A percentile compares a stretch with the other conserved stretches of the same genome.
Conservation (phyloP, 106 monocot genomes). For the Chionographis japonica region DNA sequence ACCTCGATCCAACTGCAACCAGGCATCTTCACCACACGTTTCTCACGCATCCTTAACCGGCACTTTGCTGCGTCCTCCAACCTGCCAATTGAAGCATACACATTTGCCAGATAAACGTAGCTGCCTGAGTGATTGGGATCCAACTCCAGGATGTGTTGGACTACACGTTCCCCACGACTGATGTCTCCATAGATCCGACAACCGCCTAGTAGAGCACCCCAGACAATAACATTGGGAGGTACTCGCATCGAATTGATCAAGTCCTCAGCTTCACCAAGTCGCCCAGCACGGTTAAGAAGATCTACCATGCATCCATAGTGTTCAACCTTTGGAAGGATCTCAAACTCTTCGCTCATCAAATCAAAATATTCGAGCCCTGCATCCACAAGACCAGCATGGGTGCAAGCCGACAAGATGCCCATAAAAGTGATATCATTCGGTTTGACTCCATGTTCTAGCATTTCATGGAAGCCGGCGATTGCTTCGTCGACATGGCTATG, state of each 20-base stretch:
- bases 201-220: constrained; percentile 32
- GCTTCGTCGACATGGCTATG: constrained; percentile 19
- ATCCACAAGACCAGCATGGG: constrained; percentile 20
- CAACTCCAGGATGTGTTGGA: constrained; percentile 16
- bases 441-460: constrained; percentile 9
- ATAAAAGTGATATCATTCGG: constrained; percentile 34
- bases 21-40: constrained; percentile 18
- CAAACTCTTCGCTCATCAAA: constrained; percentile 26
- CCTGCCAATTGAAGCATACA: constrained; percentile 14
- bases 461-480: constrained; percentile 11
- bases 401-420: constrained; percentile 28
- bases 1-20: constrained; percentile 43
- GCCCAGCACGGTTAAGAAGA: constrained; percentile 29
- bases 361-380: constrained; percentile 18
- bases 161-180: constrained; percentile 17
- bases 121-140: constrained; percentile 21
- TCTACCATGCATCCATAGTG: constrained; percentile 38
- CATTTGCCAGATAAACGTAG: constrained; percentile 19
- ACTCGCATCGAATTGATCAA: constrained; percentile 25
- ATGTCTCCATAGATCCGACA: constrained; percentile 20
- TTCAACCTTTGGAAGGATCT: constrained; percentile 23
- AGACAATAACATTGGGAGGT: constrained; percentile 15
- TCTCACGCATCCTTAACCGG: constrained; percentile 22
- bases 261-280: constrained; percentile 26
- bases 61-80: constrained; percentile 25